Evolutionary conservation across 2,329 filamentous ascomycete genomes (phyloP).

Genomic region (Daldinia eschscholtzii): DNA sequence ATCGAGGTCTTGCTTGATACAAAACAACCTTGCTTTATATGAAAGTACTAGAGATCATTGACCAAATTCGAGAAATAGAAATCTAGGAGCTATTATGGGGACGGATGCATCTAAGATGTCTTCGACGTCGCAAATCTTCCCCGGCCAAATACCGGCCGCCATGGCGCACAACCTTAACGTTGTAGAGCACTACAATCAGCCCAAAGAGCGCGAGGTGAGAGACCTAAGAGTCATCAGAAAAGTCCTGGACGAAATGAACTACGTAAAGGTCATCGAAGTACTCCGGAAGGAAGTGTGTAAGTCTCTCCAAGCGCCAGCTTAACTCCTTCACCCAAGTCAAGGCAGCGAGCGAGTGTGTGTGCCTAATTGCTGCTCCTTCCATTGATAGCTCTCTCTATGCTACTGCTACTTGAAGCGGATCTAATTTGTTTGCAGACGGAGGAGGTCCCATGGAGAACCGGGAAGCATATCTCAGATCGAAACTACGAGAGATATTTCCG

Average conservation of each 20-base stretch:
- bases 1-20: neutral
- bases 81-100: no score
- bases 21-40: no score
- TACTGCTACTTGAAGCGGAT: neutral
- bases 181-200: neutral
- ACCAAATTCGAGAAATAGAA: neutral
- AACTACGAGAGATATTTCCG: neutral
- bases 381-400: neutral
- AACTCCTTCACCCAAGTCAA: neutral
- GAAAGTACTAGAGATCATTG: neutral
- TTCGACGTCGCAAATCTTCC: no score
- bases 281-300: neutral
- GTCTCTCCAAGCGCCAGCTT: neutral
- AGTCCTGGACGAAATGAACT: neutral
- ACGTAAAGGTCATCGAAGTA: no score
- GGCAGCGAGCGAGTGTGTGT: neutral
- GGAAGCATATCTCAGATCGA: neutral
- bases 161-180: neutral
- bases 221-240: neutral
- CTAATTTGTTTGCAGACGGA: neutral
- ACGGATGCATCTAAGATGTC: no score
- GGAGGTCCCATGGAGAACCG: neutral
- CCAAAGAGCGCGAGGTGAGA: neutral
- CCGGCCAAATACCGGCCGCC: no score
- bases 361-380: neutral